Evolutionary conservation across 2,329 filamentous ascomycete species (phyloP).

Genomic region (Ceratocystis smalleyi): DNA sequence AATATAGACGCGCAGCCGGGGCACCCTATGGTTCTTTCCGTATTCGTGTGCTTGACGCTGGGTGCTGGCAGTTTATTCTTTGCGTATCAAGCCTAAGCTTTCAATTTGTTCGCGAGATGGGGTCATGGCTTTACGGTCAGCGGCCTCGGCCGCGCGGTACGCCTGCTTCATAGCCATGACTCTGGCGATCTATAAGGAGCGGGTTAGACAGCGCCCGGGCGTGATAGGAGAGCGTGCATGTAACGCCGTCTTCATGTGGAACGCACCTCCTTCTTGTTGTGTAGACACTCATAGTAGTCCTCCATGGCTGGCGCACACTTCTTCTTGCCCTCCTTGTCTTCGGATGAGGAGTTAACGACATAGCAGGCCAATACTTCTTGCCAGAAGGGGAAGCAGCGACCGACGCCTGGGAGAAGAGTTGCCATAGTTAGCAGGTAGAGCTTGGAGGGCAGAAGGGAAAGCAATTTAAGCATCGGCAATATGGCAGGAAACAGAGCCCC

Average conservation of each 20-base stretch:
- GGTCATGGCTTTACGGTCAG: slow-evolving; percentile 51
- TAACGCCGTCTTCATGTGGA: too few species aligned
- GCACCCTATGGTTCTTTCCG: background rate
- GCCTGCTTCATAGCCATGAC: slow-evolving; percentile 65
- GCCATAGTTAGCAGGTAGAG: background rate
- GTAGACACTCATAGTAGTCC: slow-evolving; percentile 97
- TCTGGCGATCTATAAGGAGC: slow-evolving; percentile 50
- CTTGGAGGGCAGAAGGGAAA: background rate
- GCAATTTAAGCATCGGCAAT: background rate
- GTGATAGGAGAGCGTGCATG: background rate
- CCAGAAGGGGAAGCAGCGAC: slow-evolving; percentile 97
- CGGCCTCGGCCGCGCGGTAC: slow-evolving; percentile 62
- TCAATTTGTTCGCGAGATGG: slow-evolving; percentile 75
- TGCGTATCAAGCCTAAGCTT: slow-evolving; percentile 67
- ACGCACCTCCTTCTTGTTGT: slow-evolving; percentile 95
- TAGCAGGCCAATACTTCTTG: slow-evolving; percentile 98
- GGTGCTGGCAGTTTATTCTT: slow-evolving; percentile 53
- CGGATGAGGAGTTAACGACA: slow-evolving; percentile 73
- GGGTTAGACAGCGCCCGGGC: background rate
- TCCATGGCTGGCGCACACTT: slow-evolving; percentile 77
- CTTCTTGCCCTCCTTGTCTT: slow-evolving; percentile 65
- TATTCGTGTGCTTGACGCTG: background rate
- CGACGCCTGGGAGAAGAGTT: slow-evolving; percentile 33
- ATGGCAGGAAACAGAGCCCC: background rate
- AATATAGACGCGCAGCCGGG: background rate